Base-by-base conservation (phyloP, 1,139 yeast species). In the Blastobotrys raffinosifermentans region DNA sequence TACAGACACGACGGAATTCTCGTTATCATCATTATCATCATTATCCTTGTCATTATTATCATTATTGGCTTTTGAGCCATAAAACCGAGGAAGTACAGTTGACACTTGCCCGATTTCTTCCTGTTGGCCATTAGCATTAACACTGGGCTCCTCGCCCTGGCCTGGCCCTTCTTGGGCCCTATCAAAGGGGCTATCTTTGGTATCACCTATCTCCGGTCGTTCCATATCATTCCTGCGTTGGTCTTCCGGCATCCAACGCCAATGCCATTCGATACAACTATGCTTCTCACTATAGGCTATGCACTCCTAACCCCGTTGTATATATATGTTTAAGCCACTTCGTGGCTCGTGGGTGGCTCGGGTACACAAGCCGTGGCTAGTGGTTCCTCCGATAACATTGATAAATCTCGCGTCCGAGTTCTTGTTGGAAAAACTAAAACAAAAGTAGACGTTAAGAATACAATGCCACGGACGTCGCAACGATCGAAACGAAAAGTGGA, bases 11-110 rank as follows among this genome's bases (percentile, higher is more conserved):
- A 18, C n/a, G 21, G 35, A 34, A 19, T 15, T 10, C 14, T 21
- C 34, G 13, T 13, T 18, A 9, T 20, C 20, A 4, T 13, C 29
- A 13, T 9, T 20, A 5, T 32, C 38, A 10, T 14, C 23, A 16
- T 22, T 22, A 20, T 14, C 16, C 18, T 9, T 17, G 6, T 30
- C 38, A 11, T n/a, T 15, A 18, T 34, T 30, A 32, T 20, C 20
- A 4, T 20, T 29, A 10, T 13, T 20, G 13, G 26, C 33, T 19
- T 21, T 16, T n/a, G 22, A 29, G n/a, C 31, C 42, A 29, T 39
- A 47, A 22, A 41, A 47, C 34, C 42, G 43, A 8, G 50, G 50
- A 11, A 46, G 38, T 7, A 49, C 39, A 2, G 50, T 46, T 10
- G 31, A 36, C 4, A 40, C 25, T 7, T 19, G 29, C 10, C 36